These are phyloP conservation scores for Lactifluus rugatus DNA, from an alignment of 768 basidiomycete species.

Conservation along the genomic window DNA sequence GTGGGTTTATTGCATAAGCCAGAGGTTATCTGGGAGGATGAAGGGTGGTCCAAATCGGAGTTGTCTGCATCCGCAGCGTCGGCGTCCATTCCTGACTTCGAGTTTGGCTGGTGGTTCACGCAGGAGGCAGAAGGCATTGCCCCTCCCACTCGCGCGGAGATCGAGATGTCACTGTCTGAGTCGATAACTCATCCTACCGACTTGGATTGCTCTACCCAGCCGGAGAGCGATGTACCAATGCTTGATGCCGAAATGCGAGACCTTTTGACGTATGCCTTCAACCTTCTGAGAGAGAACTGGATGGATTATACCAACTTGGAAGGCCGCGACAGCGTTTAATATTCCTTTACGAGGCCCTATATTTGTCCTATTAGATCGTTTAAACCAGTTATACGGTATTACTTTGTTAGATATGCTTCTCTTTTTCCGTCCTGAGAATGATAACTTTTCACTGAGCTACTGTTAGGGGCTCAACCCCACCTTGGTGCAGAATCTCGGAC, in stretches of 20 bases:
- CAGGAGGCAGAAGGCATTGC: background rate
- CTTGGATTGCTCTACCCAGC: background rate
- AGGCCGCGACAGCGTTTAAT: background rate
- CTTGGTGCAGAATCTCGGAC: too few species aligned
- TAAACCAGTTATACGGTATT: background rate
- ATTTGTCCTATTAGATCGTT: background rate
- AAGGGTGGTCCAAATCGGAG: too few species aligned
- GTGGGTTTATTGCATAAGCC: background rate
- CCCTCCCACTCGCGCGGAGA: background rate
- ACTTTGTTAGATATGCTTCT: background rate
- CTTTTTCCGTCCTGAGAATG: background rate
- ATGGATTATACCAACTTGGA: background rate
- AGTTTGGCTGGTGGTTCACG: background rate
- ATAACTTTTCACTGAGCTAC: background rate
- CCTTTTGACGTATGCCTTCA: background rate
- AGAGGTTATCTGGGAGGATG: too few species aligned
- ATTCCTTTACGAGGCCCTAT: background rate
- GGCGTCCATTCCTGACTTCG: background rate
- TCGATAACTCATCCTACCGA: background rate
- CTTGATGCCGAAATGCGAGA: background rate
- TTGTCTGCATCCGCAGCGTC: background rate
- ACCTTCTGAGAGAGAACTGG: background rate
- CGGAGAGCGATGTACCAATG: background rate
- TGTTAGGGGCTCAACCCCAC: too few species aligned
- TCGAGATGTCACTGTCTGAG: background rate